phyloP scores from a whole-genome alignment of 1,284 basidiomycete genomes.

The Bondarzewia mesenterica region DNA sequence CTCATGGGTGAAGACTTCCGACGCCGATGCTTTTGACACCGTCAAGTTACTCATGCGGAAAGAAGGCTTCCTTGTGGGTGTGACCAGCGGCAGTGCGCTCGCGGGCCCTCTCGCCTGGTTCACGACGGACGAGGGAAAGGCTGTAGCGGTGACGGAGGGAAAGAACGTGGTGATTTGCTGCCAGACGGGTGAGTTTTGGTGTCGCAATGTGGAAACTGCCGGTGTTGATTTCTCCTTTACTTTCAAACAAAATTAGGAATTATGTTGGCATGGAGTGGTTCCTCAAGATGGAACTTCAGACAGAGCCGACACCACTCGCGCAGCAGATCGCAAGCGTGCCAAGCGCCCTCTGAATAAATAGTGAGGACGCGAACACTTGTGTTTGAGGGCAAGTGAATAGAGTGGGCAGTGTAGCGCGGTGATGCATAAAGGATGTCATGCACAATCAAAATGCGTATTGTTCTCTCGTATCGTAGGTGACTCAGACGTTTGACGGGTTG shows the following conservation, averaged over 20 bases:
- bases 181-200: conserved; percentile 66
- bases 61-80: conserved; percentile 89
- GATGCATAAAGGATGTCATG: too few relatives aligned
- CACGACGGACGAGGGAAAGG: conserved; percentile 57
- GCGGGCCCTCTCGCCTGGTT: conserved; percentile 78
- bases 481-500: too few relatives aligned
- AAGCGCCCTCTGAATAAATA: too few relatives aligned
- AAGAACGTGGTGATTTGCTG: conserved; percentile 87
- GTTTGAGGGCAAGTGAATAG: too few relatives aligned
- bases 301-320: conserved; percentile 44
- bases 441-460: too few relatives aligned
- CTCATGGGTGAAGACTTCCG: conserved; percentile 81
- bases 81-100: conserved; percentile 83
- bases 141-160: conserved; percentile 61
- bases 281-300: conserved; percentile 52
- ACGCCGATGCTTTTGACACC: conserved; percentile 75
- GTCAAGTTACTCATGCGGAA: conserved; percentile 75
- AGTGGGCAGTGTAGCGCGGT: too few relatives aligned
- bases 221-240: background rate
- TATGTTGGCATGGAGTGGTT: conserved; percentile 95
- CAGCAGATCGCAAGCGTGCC: conserved; percentile 37
- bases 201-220: background rate
- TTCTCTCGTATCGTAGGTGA: too few relatives aligned
- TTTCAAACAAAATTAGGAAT: conserved; percentile 75
- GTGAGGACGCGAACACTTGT: too few relatives aligned